Percentiles rank a stretch among this genome's conserved stretches.
These are phyloP conservation scores for Penicillium sp. DNA, from an alignment of 2,329 filamentous ascomycete species.

Conservation along the genomic window DNA sequence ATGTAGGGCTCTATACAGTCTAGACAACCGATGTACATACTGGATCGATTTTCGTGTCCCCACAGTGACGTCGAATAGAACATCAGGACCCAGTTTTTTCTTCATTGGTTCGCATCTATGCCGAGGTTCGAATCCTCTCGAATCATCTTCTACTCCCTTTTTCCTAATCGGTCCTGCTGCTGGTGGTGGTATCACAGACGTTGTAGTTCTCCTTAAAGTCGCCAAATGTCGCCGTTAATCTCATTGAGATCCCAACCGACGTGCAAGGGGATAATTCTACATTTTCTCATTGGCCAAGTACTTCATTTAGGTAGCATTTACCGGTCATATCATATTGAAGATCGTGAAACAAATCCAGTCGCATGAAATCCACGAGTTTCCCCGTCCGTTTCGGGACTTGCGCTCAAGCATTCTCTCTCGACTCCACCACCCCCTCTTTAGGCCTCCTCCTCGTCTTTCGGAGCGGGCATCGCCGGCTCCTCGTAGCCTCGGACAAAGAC, in stretches of 20 bases:
- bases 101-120: constrained; percentile 5
- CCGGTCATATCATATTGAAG: constrained; percentile 9
- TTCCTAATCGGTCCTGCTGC: neutral
- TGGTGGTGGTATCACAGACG: neutral
- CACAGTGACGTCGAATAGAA: constrained; percentile 18
- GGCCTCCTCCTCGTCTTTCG: constrained; percentile 20
- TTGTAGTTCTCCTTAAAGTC: neutral
- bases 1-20: too few relatives aligned
- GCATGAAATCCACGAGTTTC: neutral
- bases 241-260: neutral
- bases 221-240: constrained; percentile 2
- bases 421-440: neutral
- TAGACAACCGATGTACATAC: constrained; percentile 4
- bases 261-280: neutral
- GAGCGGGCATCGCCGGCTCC: constrained; percentile 1
- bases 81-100: constrained; percentile 23
- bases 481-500: constrained; percentile 19
- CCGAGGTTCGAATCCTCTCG: constrained; percentile 9
- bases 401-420: neutral
- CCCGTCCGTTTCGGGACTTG: neutral
- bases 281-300: neutral
- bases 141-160: neutral
- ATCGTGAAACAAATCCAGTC: constrained; percentile 2
- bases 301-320: constrained; percentile 16
- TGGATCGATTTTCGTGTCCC: constrained; percentile 9